These are phyloP conservation scores for Collybiopsis confluens DNA, from an alignment of 768 basidiomycete species.

Conservation along the genomic window DNA sequence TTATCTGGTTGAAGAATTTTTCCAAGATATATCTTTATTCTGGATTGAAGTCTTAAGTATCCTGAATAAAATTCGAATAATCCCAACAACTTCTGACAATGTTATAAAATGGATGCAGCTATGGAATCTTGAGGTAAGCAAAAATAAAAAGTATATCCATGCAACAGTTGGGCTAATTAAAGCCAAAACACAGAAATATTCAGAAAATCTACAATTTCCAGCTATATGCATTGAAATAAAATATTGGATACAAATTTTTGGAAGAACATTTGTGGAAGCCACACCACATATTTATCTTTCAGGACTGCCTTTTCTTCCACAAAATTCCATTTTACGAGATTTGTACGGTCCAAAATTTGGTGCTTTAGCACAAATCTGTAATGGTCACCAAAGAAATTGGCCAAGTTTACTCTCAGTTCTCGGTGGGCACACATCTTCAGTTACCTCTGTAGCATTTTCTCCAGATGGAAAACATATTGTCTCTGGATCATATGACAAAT, in stretches of 20 bases:
- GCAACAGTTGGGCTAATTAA: too few relatives aligned
- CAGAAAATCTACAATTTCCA: background rate
- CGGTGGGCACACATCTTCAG: conserved; percentile 7
- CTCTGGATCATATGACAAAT: conserved; percentile 51
- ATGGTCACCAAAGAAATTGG: background rate
- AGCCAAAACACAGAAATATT: background rate
- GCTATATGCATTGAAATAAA: background rate
- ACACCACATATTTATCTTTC: conserved; percentile 20
- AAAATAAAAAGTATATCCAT: too few relatives aligned
- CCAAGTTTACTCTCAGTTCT: background rate
- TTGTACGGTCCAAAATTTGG: background rate
- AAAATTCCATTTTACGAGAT: conserved; percentile 11
- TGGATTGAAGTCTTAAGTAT: background rate
- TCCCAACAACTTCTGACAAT: background rate
- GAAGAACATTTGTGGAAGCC: conserved; percentile 3
- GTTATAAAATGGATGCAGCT: background rate
- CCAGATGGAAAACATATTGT: conserved; percentile 44
- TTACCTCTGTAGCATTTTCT: conserved; percentile 38
- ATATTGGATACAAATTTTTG: conserved; percentile 1
- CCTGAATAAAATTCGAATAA: background rate
- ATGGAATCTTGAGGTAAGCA: background rate
- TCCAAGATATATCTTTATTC: background rate
- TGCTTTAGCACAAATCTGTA: background rate
- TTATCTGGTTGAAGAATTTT: background rate
- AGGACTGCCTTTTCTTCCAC: conserved; percentile 18